Evolutionary conservation across 1,139 yeast genomes (phyloP).

Genomic region (Geotrichum aggregatum): DNA sequence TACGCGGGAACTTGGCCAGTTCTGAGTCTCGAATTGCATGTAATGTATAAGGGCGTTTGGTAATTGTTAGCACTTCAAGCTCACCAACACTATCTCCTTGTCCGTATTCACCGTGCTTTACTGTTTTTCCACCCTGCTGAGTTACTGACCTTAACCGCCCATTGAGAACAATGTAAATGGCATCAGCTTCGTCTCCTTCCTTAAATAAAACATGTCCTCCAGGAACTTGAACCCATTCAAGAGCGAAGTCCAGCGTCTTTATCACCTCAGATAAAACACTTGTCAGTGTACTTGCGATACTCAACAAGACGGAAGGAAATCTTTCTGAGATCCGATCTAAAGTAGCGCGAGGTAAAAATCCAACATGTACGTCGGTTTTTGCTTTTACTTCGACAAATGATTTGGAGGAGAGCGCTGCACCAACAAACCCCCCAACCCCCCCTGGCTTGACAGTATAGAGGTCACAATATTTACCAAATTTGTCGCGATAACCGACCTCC

Average conservation of each 20-base stretch:
- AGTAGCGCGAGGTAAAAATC: constrained; percentile 60
- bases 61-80: constrained; percentile 85
- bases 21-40: constrained; percentile 93
- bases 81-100: constrained; percentile 96
- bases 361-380: constrained; percentile 57
- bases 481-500: constrained; percentile 51
- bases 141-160: constrained; percentile 76
- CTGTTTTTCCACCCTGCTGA: constrained; percentile 34
- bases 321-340: constrained; percentile 68
- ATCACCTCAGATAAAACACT: constrained; percentile 62
- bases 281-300: constrained; percentile 71
- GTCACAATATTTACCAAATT: constrained; percentile 38
- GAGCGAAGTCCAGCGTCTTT: constrained; percentile 77
- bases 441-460: constrained; percentile 68
- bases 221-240: constrained; percentile 89
- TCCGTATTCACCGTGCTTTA: constrained; percentile 67
- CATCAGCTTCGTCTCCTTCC: constrained; percentile 86
- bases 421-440: constrained; percentile 83
- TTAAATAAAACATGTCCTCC: constrained; percentile 78
- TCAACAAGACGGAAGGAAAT: constrained; percentile 68
- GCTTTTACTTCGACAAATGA: constrained; percentile 72
- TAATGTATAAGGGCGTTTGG: constrained; percentile 65
- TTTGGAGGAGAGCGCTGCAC: constrained; percentile 78
- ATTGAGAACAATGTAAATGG: constrained; percentile 84
- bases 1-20: constrained; percentile 86